Conservation (phyloP, 2,329 filamentous ascomycete species). For the Scedosporium minutisporum region DNA sequence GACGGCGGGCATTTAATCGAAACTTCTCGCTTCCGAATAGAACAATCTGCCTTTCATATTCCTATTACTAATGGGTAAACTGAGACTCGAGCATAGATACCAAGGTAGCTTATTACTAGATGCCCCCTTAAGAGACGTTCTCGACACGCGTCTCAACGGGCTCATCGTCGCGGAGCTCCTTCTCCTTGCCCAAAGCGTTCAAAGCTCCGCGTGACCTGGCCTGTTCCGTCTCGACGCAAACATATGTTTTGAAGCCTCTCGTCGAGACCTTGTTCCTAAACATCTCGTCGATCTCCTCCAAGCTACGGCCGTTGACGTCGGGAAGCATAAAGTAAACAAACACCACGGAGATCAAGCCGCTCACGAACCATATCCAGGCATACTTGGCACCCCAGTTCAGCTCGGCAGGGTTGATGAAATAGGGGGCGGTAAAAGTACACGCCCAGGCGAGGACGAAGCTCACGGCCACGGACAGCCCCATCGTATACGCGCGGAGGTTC, state of each 20-base stretch:
- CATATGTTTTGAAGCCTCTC: constrained; percentile 9
- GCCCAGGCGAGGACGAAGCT: constrained; percentile 3
- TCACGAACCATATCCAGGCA: constrained; percentile 2
- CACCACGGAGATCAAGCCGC: constrained; percentile 10
- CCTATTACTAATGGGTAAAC: too few relatives aligned
- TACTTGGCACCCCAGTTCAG: constrained; percentile 26
- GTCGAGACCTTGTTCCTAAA: constrained; percentile 7
- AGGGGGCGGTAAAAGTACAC: constrained; percentile 14
- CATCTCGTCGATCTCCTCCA: constrained; percentile 10
- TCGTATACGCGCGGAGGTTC: constrained; percentile 3
- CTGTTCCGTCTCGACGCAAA: constrained; percentile 1
- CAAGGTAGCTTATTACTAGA: background rate
- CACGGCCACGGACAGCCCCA: background rate
- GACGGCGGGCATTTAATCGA: too few relatives aligned
- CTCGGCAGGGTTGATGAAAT: constrained; percentile 27
- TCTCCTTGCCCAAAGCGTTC: background rate
- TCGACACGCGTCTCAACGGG: background rate
- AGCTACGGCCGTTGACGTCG: constrained; percentile 6
- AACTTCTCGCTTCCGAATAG: too few relatives aligned
- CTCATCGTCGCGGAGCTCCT: background rate
- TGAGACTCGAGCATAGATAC: too few relatives aligned
- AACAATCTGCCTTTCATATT: too few relatives aligned
- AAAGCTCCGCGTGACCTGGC: background rate
- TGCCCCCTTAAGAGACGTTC: background rate
- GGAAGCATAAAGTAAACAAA: constrained; percentile 17